Evolutionary conservation across 306 rosid genomes (phyloP).

Genomic region (Corylus heterophylla): DNA sequence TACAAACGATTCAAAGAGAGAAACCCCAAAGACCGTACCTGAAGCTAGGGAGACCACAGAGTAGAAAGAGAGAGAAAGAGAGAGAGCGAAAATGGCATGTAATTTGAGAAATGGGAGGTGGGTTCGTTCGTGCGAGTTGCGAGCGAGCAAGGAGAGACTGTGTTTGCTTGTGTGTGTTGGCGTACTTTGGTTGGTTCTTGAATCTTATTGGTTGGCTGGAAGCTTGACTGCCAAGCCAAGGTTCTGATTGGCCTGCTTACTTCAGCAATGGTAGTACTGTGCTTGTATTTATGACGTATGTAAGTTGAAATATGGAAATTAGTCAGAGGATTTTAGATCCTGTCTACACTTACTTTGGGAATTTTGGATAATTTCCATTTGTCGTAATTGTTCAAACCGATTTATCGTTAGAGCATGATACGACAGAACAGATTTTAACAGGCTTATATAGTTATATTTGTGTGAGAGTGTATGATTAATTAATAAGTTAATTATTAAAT

Average conservation of each 20-base stretch:
- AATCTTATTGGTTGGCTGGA: background rate
- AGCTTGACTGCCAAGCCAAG: background rate
- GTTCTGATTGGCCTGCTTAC: background rate
- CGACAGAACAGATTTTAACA: too few relatives aligned
- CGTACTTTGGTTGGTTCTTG: background rate
- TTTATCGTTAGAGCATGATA: too few relatives aligned
- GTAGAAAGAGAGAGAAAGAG: background rate
- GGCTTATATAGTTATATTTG: too few relatives aligned
- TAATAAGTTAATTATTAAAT: too few relatives aligned
- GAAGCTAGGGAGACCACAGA: background rate
- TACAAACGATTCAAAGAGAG: background rate
- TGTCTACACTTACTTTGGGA: too few relatives aligned
- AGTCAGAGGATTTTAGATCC: too few relatives aligned
- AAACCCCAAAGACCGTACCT: background rate
- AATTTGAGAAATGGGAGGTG: background rate
- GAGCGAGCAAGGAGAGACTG: too few relatives aligned
- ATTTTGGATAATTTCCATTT: too few relatives aligned
- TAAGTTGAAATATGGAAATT: too few relatives aligned
- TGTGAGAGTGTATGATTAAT: too few relatives aligned
- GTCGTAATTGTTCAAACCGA: too few relatives aligned
- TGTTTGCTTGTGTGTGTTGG: background rate
- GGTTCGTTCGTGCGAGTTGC: background rate
- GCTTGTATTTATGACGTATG: background rate
- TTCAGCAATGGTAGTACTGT: too few relatives aligned
- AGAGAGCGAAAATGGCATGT: background rate